These are phyloP conservation scores for Triticum turgidum DNA, from an alignment of 176 grass and related monocot species.

Conservation along the genomic window DNA sequence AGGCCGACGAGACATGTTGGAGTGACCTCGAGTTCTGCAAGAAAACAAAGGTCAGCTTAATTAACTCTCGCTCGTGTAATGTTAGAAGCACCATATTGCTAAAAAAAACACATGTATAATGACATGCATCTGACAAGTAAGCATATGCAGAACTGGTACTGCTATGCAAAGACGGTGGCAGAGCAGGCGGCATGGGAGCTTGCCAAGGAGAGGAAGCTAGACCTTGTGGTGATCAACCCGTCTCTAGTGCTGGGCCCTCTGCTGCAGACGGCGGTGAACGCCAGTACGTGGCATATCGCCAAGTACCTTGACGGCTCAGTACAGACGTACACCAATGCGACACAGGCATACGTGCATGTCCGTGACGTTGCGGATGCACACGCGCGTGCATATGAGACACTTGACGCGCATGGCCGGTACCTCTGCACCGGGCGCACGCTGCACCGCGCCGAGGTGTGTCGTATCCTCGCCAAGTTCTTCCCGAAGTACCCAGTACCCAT, in stretches of 20 bases:
- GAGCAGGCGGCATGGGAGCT: constrained; percentile 22
- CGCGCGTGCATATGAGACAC: constrained; percentile 11
- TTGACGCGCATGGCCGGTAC: constrained; percentile 9
- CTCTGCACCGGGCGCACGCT: constrained; percentile 36
- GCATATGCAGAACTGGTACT: constrained; percentile 9
- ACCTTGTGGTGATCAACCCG: constrained; percentile 18
- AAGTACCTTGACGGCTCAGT: constrained; percentile 33
- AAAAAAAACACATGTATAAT: neutral
- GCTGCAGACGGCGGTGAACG: constrained; percentile 10
- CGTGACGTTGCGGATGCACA: constrained; percentile 40
- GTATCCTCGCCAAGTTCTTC: constrained; percentile 34
- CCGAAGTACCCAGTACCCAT: constrained; percentile 26
- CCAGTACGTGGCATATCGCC: neutral
- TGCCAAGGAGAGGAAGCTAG: neutral
- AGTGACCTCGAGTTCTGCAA: constrained; percentile 47
- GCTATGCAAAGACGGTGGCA: constrained; percentile 23
- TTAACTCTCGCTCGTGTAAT: neutral
- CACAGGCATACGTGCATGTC: constrained; percentile 41
- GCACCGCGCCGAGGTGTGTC: constrained; percentile 37
- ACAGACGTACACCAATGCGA: constrained; percentile 25
- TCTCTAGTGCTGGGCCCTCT: constrained; percentile 24
- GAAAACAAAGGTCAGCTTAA: constrained; percentile 15
- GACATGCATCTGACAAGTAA: neutral
- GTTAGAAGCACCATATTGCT: neutral
- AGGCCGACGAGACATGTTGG: constrained; percentile 49